A percentile compares a stretch with the other conserved stretches of the same genome.
phyloP scores from a whole-genome alignment of 768 basidiomycete species.

The Collybiopsis luxurians region DNA sequence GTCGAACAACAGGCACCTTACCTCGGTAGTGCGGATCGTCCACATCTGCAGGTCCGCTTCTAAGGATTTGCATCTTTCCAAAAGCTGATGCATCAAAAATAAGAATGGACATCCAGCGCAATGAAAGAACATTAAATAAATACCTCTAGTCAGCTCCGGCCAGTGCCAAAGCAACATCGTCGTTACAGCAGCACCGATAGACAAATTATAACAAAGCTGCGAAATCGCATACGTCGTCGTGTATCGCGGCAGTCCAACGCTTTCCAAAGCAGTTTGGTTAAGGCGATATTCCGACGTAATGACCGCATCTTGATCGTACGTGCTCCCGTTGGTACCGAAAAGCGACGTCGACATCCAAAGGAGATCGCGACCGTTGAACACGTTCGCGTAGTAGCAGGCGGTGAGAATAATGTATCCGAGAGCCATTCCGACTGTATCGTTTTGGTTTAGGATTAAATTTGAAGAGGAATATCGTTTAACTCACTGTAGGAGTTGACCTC shows the following conservation, averaged over 20 bases:
- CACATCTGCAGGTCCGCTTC: conserved; percentile 33
- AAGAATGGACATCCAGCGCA: no score
- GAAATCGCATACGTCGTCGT: conserved; percentile 48
- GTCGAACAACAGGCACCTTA: conserved; percentile 14
- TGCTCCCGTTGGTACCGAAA: conserved; percentile 32
- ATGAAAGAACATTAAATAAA: not conserved
- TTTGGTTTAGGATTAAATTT: no score
- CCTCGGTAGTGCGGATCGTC: conserved; percentile 51
- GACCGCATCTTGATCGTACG: conserved; percentile 41
- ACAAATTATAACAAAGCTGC: conserved; percentile 48
- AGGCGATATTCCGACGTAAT: conserved; percentile 36
- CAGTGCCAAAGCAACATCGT: conserved; percentile 52
- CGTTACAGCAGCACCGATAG: conserved; percentile 47
- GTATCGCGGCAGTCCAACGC: conserved; percentile 28
- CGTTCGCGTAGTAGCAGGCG: conserved; percentile 38
- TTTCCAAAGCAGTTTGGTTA: conserved; percentile 23
- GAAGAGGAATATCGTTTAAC: conserved; percentile 11
- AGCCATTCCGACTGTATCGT: conserved; percentile 46
- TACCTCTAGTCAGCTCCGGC: conserved; percentile 43
- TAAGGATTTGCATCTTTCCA: conserved; percentile 37
- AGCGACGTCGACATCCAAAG: conserved; percentile 47
- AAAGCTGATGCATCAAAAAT: conserved; percentile 29
- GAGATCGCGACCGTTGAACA: conserved; percentile 43
- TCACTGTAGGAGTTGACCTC: conserved; percentile 43
- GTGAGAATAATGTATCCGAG: conserved; percentile 45